Evolutionary conservation across 75 land plant genomes (phyloP).

Genomic region (Pinus taeda): DNA sequence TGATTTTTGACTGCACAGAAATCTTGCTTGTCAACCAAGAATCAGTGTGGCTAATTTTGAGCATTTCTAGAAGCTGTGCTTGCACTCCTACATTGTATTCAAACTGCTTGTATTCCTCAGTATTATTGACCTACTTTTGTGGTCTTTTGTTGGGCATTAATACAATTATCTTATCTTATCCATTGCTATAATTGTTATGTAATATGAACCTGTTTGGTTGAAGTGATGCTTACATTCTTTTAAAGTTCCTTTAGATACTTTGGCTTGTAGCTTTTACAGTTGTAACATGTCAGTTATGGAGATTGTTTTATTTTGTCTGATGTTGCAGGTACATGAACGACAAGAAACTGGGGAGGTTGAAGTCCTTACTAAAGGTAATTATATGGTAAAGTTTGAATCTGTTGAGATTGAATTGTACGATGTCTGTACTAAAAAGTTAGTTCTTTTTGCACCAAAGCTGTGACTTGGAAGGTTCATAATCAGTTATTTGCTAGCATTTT

Average conservation of each 20-base stretch:
- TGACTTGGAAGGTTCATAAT: not conserved
- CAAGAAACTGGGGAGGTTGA: conserved; percentile 79
- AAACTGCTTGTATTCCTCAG: no score
- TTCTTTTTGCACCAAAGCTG: not conserved
- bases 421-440: not conserved
- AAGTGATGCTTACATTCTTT: not conserved
- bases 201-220: not conserved
- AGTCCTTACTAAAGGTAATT: conserved; percentile 92
- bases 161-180: no score
- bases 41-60: not conserved
- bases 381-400: not conserved
- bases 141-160: no score
- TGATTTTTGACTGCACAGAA: not conserved
- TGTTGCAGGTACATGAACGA: conserved; percentile 83
- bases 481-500: not conserved
- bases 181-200: not conserved
- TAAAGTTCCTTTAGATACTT: not conserved
- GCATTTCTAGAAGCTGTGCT: no score
- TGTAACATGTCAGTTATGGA: not conserved
- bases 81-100: no score
- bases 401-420: not conserved
- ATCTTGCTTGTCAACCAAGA: not conserved
- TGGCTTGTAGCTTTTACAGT: not conserved
- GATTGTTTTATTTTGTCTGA: not conserved
- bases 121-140: no score